These are phyloP conservation scores for Hortaea sp. DNA, from an alignment of 2,329 filamentous ascomycete species.

Conservation along the genomic window DNA sequence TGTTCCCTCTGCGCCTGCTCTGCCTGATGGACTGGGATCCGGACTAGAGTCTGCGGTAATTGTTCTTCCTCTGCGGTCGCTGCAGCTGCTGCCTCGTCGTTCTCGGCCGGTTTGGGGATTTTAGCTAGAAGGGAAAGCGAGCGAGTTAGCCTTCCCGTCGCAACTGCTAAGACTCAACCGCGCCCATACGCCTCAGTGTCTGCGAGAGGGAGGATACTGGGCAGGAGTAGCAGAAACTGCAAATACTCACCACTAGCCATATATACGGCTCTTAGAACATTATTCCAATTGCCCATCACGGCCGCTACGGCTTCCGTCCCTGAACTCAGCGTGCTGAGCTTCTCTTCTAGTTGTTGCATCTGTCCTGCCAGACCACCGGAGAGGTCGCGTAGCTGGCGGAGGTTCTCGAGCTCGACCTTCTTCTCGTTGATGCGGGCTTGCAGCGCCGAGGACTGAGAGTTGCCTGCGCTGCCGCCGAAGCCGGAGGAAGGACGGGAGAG, in stretches of 20 bases:
- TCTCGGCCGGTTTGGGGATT: constrained; percentile 50
- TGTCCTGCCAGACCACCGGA: constrained; percentile 69
- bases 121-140: constrained; percentile 43
- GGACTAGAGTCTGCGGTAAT: constrained; percentile 71
- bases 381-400: constrained; percentile 67
- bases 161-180: no score
- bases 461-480: constrained; percentile 28
- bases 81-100: constrained; percentile 32
- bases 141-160: background rate
- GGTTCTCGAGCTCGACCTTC: constrained; percentile 68
- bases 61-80: constrained; percentile 29
- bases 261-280: constrained; percentile 71
- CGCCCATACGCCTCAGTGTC: background rate
- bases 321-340: constrained; percentile 65
- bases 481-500: constrained; percentile 40
- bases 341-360: constrained; percentile 73
- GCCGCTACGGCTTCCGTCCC: constrained; percentile 78
- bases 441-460: constrained; percentile 55
- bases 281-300: constrained; percentile 83
- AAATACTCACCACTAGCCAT: constrained; percentile 66
- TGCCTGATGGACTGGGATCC: constrained; percentile 69
- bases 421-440: constrained; percentile 74
- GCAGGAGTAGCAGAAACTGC: no score
- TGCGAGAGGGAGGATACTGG: no score
- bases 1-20: constrained; percentile 16